Conservation (phyloP, 257 asterid genomes). For the Nicotiana obtusifolia region DNA sequence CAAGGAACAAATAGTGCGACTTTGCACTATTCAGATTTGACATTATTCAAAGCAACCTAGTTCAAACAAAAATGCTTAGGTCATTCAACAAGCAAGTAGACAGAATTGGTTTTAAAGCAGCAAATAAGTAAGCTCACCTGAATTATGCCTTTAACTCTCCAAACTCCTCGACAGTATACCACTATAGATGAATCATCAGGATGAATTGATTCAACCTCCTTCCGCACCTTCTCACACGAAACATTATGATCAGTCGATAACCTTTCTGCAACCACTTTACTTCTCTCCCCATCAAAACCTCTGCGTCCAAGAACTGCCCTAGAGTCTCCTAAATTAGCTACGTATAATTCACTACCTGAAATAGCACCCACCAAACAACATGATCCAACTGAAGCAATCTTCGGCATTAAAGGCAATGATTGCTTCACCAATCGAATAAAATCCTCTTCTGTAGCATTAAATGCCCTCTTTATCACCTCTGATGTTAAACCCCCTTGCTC, state of each 20-base stretch:
- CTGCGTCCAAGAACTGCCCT: slow-evolving; percentile 26
- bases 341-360: slow-evolving; percentile 1
- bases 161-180: slow-evolving; percentile 21
- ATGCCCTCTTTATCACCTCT: slow-evolving; percentile 29
- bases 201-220: slow-evolving; percentile 26
- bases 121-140: slow-evolving; percentile 18
- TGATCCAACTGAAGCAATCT: slow-evolving; percentile 26
- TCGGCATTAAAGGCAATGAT: slow-evolving; percentile 14
- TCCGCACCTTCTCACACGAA: slow-evolving; percentile 20
- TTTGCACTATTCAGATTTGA: not conserved
- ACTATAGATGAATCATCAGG: slow-evolving; percentile 25
- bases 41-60: not conserved
- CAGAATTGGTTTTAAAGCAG: not conserved
- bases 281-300: slow-evolving; percentile 12
- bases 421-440: slow-evolving; percentile 19
- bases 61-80: not conserved
- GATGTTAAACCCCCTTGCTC: slow-evolving; percentile 20
- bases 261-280: slow-evolving; percentile 18
- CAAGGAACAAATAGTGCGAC: not conserved
- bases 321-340: slow-evolving; percentile 7
- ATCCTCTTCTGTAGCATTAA: slow-evolving; percentile 29
- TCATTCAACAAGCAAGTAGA: not conserved
- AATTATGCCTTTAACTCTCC: slow-evolving; percentile 32
- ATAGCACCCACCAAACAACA: slow-evolving; percentile 12
- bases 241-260: slow-evolving; percentile 31